Evolutionary conservation across 495 filamentous ascomycete genomes (phyloP).

Genomic region (Penicillium verhagenii): DNA sequence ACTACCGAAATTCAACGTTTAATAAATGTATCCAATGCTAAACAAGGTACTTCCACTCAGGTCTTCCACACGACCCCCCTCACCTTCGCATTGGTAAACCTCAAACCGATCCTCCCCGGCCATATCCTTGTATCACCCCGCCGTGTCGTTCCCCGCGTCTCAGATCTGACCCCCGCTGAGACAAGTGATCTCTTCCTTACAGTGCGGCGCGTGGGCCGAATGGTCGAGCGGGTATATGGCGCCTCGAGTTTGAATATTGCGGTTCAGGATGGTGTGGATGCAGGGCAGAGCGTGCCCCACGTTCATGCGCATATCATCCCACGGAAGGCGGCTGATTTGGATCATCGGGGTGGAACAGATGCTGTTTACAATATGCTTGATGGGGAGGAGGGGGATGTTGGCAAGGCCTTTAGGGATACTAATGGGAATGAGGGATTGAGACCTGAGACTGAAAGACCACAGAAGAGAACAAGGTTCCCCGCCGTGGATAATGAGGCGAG

Average conservation of each 20-base stretch:
- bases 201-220: constrained; percentile 75
- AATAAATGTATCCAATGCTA: too few relatives aligned
- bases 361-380: constrained; percentile 80
- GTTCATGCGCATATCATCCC: constrained; percentile 95
- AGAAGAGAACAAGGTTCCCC: constrained; percentile 48
- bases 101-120: constrained; percentile 90
- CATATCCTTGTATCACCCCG: constrained; percentile 76
- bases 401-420: constrained; percentile 37
- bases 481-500: constrained; percentile 67
- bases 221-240: constrained; percentile 73
- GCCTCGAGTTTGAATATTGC: constrained; percentile 78
- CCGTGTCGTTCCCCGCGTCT: constrained; percentile 65
- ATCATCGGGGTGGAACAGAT: constrained; percentile 53
- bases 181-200: constrained; percentile 80
- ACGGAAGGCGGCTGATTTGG: constrained; percentile 56
- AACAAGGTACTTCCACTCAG: constrained; percentile 31
- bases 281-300: constrained; percentile 88
- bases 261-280: constrained; percentile 83
- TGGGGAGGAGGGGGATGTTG: constrained; percentile 82
- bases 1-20: too few relatives aligned
- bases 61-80: constrained; percentile 82
- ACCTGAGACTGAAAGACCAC: constrained; percentile 1
- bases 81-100: constrained; percentile 85
- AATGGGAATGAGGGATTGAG: constrained; percentile 17
- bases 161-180: constrained; percentile 71